Percentiles rank a stretch among this genome's conserved stretches.
These are phyloP conservation scores for Mycena sp. DNA, from an alignment of 1,284 basidiomycete species.

Conservation along the genomic window DNA sequence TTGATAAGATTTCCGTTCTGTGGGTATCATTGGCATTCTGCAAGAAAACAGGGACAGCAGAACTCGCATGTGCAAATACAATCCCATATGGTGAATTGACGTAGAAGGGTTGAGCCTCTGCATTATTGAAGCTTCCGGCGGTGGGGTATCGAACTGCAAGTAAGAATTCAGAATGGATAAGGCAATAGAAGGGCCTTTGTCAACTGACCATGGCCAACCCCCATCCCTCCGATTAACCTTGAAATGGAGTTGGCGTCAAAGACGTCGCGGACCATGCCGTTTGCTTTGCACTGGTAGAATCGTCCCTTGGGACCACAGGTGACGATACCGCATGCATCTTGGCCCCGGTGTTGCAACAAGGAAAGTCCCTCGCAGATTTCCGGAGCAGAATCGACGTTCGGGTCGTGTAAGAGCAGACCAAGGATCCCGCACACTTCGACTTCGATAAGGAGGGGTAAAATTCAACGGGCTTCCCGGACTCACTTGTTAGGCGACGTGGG, in stretches of 20 bases:
- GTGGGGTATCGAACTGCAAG: conserved; percentile 94
- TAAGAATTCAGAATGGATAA: conserved; percentile 11
- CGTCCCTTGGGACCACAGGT: conserved; percentile 96
- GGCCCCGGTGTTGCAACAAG: conserved; percentile 93
- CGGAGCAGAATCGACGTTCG: conserved; percentile 77
- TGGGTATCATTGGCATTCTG: conserved; percentile 16
- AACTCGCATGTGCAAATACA: conserved; percentile 93
- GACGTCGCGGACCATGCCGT: conserved; percentile 99
- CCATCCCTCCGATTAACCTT: conserved; percentile 93
- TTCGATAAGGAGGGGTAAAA: not conserved
- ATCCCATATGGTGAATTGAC: conserved; percentile 99
- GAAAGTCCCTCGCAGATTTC: conserved; percentile 94
- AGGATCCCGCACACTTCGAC: conserved; percentile 88
- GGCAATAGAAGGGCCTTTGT: conserved; percentile 21
- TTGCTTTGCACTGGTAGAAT: conserved; percentile 99
- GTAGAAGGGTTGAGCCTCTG: conserved; percentile 99
- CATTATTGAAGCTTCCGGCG: conserved; percentile 95
- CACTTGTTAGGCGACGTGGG: not conserved
- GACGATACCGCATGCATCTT: conserved; percentile 98
- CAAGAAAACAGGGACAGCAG: not conserved
- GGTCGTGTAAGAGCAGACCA: conserved; percentile 85
- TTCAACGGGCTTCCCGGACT: not conserved
- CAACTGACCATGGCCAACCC: conserved; percentile 93
- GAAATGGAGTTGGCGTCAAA: conserved; percentile 87
- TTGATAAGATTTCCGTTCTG: conserved; percentile 99